Percentiles rank a stretch among this genome's conserved stretches.
These are phyloP conservation scores for Populus alba DNA, from an alignment of 345 rosid species.

Conservation along the genomic window DNA sequence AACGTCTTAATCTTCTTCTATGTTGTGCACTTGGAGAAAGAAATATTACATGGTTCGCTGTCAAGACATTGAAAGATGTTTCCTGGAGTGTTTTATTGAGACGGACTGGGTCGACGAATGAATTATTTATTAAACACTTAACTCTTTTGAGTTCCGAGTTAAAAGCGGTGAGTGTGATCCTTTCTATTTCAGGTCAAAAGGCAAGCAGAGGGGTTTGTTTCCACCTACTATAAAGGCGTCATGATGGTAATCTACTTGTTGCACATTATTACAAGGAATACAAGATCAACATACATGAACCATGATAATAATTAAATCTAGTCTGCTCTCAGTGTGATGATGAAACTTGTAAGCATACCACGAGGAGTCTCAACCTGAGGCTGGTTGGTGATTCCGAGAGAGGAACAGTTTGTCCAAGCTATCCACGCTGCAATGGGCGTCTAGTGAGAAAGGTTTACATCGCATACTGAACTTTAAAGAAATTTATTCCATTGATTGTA, in stretches of 20 bases:
- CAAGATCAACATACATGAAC: too few species aligned
- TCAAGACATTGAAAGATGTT: neutral
- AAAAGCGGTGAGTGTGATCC: slow-evolving; percentile 2
- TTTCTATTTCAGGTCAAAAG: slow-evolving; percentile 66
- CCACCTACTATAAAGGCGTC: slow-evolving; percentile 74
- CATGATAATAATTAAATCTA: too few species aligned
- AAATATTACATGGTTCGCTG: neutral
- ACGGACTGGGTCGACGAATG: neutral
- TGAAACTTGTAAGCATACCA: slow-evolving; percentile 81
- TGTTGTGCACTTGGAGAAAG: neutral
- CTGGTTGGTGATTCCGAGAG: slow-evolving; percentile 76
- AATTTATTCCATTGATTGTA: neutral
- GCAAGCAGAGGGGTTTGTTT: slow-evolving; percentile 70
- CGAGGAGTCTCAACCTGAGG: slow-evolving; percentile 60
- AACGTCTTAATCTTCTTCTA: too few species aligned
- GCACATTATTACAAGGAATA: too few species aligned
- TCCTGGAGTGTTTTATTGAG: neutral
- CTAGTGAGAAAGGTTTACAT: slow-evolving; percentile 66
- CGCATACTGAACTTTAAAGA: neutral
- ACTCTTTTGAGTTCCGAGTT: neutral
- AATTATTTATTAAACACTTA: neutral
- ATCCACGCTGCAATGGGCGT: slow-evolving; percentile 84
- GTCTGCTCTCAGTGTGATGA: slow-evolving; percentile 75
- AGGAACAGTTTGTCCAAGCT: slow-evolving; percentile 97
- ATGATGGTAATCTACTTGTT: slow-evolving; percentile 63